phyloP scores from a whole-genome alignment of 768 basidiomycete genomes.

The Mycena indigotica region DNA sequence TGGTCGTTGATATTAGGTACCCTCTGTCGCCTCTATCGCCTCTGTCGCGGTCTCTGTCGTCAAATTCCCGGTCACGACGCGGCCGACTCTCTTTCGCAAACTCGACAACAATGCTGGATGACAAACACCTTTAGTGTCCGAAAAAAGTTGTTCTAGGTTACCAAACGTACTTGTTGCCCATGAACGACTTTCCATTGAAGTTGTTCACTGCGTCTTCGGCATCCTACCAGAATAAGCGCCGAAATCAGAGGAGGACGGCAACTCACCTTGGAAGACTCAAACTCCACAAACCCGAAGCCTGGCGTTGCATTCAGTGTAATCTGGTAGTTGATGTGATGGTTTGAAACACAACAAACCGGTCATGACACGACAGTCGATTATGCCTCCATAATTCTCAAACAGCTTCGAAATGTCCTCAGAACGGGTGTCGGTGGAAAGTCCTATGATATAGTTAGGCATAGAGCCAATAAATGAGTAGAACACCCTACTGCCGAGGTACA shows the following conservation, averaged over 20 bases:
- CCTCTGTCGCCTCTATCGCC: slow-evolving; percentile 44
- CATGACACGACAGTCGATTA: slow-evolving; percentile 92
- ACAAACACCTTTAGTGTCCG: neutral
- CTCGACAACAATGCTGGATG: slow-evolving; percentile 85
- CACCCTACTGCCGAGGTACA: slow-evolving; percentile 80
- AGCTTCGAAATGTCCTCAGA: slow-evolving; percentile 84
- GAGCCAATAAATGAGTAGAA: slow-evolving; percentile 5
- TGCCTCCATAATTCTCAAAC: slow-evolving; percentile 88
- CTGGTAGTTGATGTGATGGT: slow-evolving; percentile 21
- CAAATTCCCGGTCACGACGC: slow-evolving; percentile 70
- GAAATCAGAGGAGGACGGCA: neutral
- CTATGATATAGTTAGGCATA: slow-evolving; percentile 38
- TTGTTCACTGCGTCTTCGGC: slow-evolving; percentile 91
- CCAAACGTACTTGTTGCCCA: slow-evolving; percentile 74
- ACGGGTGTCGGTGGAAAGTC: slow-evolving; percentile 81
- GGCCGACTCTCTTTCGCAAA: slow-evolving; percentile 92
- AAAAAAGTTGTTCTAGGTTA: too few species aligned
- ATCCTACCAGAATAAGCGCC: slow-evolving; percentile 54
- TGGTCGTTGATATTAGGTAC: slow-evolving; percentile 31
- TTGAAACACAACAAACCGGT: slow-evolving; percentile 60
- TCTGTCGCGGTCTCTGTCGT: slow-evolving; percentile 44
- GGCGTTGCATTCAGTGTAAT: slow-evolving; percentile 21
- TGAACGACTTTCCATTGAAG: slow-evolving; percentile 86
- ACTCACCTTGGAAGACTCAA: slow-evolving; percentile 77
- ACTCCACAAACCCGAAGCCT: slow-evolving; percentile 98